These are phyloP conservation scores for Picochlorum sp. DNA, from an alignment of 139 green algal species.

Conservation along the genomic window DNA sequence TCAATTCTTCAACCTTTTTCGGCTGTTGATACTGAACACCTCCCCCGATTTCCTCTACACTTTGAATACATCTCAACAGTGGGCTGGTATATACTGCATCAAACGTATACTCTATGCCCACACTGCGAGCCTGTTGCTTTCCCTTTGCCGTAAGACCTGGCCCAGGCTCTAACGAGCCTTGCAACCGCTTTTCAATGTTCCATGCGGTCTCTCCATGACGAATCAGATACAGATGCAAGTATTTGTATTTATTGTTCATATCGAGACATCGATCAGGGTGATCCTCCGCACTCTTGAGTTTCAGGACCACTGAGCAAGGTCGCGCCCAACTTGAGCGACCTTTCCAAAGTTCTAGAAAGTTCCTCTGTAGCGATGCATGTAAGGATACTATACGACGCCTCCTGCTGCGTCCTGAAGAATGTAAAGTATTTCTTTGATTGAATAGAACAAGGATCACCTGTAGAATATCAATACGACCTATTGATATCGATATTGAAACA, in stretches of 20 bases:
- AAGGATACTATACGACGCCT: too few relatives aligned
- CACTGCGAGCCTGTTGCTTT: neutral
- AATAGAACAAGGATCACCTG: too few relatives aligned
- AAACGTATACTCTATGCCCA: neutral
- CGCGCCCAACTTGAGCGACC: too few relatives aligned
- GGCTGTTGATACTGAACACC: neutral
- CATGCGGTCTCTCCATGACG: conserved; percentile 23
- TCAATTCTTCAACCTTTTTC: neutral
- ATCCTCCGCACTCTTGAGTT: too few relatives aligned
- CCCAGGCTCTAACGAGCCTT: conserved; percentile 19
- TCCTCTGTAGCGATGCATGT: too few relatives aligned
- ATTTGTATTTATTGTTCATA: neutral
- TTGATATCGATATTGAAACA: too few relatives aligned
- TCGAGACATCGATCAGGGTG: too few relatives aligned
- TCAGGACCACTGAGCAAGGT: too few relatives aligned
- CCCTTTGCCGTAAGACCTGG: conserved; percentile 14
- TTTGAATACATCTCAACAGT: conserved; percentile 10
- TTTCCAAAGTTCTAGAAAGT: too few relatives aligned
- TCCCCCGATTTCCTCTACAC: neutral
- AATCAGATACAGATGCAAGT: conserved; percentile 11
- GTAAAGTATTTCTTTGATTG: too few relatives aligned
- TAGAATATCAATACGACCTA: too few relatives aligned
- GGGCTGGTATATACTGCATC: conserved; percentile 12
- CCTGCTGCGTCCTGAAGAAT: too few relatives aligned
- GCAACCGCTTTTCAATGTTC: conserved; percentile 21